Base-by-base conservation (phyloP, 1,284 basidiomycete species). In the Boletus holoroseus region DNA sequence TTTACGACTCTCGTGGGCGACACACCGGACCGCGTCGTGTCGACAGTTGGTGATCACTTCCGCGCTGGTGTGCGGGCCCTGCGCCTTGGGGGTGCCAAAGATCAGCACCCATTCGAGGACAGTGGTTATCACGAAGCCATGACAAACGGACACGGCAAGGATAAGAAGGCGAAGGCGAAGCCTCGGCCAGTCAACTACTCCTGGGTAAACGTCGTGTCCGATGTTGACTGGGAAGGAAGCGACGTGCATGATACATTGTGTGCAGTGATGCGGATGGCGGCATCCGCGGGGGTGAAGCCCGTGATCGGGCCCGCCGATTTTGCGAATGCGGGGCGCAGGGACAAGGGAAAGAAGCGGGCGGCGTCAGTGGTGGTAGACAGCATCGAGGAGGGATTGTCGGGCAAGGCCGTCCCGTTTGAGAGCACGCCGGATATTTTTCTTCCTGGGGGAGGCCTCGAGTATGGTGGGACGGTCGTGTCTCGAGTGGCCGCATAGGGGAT, bases 1-100 rank as follows among this genome's bases (percentile, higher is more conserved):
- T 90, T 89, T 63, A 88, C 84, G 44, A 90, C 88, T 2, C 71
- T 86, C 18, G 78, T 88, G 2, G 88, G 88, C 0, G 87, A 89
- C 63, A 67, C 65, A 13, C 79, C 82, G 0, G 74, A 76, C 28
- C 74, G 79, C 32, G 75, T 78, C 7, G 75, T 89, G 27, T 85
- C 87, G 5, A 82, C 75, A 24, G 79, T 81, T 7, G 77, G 80
- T 27, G 85, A 88, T 55, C 80, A 85, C 62, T 82, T 88, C 64
- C 77, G 77, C 22, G 81, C 83, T 12, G 84, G 85, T 13, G 68
- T 89, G 57, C 76, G 86, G 18, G 78, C 83, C 11, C 69, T 87
- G 51, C 73, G 75, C 47, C 73, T 74, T 1, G 63, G 63, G 20
- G 59, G 57, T 39, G 45, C 50, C 47, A 68, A 67, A 31, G 62